These are phyloP conservation scores for Melanomma pulvis-pyrius DNA, from an alignment of 495 filamentous ascomycete genomes.

Conservation along the genomic window DNA sequence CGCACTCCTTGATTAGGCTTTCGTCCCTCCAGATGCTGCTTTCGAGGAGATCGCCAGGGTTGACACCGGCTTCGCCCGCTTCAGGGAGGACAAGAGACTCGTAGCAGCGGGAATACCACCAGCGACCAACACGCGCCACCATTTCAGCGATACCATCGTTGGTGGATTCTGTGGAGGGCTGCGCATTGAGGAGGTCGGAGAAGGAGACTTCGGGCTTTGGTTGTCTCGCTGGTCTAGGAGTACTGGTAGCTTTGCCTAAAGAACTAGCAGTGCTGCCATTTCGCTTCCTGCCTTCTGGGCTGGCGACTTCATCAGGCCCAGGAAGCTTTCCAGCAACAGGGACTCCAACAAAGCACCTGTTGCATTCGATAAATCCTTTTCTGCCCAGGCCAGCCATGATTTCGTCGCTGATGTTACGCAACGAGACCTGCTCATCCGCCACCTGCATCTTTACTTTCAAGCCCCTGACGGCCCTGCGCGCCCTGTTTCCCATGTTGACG, in stretches of 20 bases:
- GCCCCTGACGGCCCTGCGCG: constrained; percentile 72
- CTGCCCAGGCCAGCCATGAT: constrained; percentile 74
- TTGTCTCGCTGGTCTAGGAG: constrained; percentile 9
- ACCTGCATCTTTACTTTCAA: constrained; percentile 76
- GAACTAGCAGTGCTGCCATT: constrained; percentile 25
- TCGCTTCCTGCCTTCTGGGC: constrained; percentile 28
- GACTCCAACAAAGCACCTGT: constrained; percentile 84
- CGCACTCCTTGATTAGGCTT: constrained; percentile 78
- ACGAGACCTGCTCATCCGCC: constrained; percentile 61
- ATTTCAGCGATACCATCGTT: constrained; percentile 88
- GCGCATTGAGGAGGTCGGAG: constrained; percentile 40
- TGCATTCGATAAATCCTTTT: constrained; percentile 80
- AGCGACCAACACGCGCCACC: constrained; percentile 87
- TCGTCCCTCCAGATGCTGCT: constrained; percentile 80
- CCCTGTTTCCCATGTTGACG: constrained; percentile 57
- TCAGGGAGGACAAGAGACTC: constrained; percentile 64
- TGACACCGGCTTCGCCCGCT: constrained; percentile 45
- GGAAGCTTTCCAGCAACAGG: constrained; percentile 77
- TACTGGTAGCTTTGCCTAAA: constrained; percentile 27
- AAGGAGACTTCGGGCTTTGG: constrained; percentile 38
- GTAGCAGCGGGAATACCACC: constrained; percentile 96
- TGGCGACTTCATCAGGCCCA: constrained; percentile 31
- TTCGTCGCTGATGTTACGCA: constrained; percentile 77
- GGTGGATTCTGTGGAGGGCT: constrained; percentile 21
- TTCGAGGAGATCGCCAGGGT: constrained; percentile 24